Conservation (phyloP, 1,284 basidiomycete genomes). For the Boletus semigastroideus region DNA sequence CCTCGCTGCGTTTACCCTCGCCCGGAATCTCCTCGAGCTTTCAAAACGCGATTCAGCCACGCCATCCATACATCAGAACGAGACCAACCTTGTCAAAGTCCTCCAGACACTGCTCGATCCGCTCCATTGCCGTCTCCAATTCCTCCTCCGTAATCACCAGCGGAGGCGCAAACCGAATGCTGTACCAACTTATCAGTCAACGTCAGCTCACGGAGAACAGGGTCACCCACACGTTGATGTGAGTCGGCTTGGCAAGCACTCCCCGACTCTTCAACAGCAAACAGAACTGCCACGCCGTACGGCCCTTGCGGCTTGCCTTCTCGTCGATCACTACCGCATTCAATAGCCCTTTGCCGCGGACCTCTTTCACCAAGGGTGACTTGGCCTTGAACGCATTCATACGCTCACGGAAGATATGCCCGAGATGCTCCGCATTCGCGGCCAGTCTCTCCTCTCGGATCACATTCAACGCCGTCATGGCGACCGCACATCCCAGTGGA, state of each 20-base stretch:
- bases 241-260: constrained; percentile 93
- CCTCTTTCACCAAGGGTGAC: constrained; percentile 68
- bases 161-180: constrained; percentile 94
- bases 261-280: constrained; percentile 89
- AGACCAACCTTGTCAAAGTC: constrained; percentile 80
- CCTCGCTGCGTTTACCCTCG: constrained; percentile 60
- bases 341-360: constrained; percentile 86
- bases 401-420: constrained; percentile 76
- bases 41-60: constrained; percentile 1
- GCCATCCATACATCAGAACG: not conserved
- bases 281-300: constrained; percentile 96
- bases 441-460: constrained; percentile 85
- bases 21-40: constrained; percentile 74
- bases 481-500: constrained; percentile 93
- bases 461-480: constrained; percentile 88
- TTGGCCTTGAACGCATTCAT: constrained; percentile 56
- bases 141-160: constrained; percentile 90
- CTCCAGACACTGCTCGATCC: constrained; percentile 75
- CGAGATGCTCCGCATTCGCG: constrained; percentile 76
- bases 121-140: constrained; percentile 68
- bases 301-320: constrained; percentile 66
- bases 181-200: constrained; percentile 32
- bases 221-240: constrained; percentile 80
- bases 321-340: constrained; percentile 97
- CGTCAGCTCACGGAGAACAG: not conserved